Evolutionary conservation across 306 rosid species (phyloP).

Genomic region (Albizia julibrissin): DNA sequence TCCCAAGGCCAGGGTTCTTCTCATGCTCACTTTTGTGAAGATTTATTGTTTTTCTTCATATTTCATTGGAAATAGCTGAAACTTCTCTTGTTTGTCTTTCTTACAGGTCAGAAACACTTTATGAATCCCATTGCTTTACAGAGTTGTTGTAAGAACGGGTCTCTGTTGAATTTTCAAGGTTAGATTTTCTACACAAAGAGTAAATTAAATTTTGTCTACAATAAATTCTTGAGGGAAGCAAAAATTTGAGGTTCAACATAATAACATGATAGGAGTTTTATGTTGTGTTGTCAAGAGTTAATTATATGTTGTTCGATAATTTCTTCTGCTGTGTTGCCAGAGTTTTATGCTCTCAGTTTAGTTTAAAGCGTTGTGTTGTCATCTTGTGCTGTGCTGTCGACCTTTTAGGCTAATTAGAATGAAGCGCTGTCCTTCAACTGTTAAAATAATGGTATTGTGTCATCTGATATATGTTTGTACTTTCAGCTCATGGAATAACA

Average conservation of each 20-base stretch:
- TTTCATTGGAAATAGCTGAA: conserved; percentile 17
- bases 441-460: neutral
- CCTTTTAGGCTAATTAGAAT: too few relatives aligned
- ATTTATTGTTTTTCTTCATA: conserved; percentile 3
- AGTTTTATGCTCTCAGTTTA: neutral
- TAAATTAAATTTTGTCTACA: conserved; percentile 18
- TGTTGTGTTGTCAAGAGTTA: too few relatives aligned
- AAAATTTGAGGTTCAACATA: neutral
- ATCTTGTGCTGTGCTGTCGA: too few relatives aligned
- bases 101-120: conserved; percentile 45
- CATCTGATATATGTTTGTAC: neutral
- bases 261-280: neutral
- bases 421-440: neutral
- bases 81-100: conserved; percentile 14
- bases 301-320: too few relatives aligned
- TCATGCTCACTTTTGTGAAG: conserved; percentile 17
- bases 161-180: conserved; percentile 57
- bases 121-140: conserved; percentile 26
- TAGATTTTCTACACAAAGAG: neutral
- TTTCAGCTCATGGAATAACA: neutral
- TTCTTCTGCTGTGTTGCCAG: neutral
- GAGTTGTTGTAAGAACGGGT: conserved; percentile 26
- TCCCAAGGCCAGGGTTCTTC: neutral
- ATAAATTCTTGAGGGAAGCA: conserved; percentile 27
- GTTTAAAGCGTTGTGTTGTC: neutral